Evolutionary conservation across 805 yeast genomes (phyloP), one percentile per base, ranked within the genome.

Genomic region (Wickerhamomyces chaumierensis): DNA sequence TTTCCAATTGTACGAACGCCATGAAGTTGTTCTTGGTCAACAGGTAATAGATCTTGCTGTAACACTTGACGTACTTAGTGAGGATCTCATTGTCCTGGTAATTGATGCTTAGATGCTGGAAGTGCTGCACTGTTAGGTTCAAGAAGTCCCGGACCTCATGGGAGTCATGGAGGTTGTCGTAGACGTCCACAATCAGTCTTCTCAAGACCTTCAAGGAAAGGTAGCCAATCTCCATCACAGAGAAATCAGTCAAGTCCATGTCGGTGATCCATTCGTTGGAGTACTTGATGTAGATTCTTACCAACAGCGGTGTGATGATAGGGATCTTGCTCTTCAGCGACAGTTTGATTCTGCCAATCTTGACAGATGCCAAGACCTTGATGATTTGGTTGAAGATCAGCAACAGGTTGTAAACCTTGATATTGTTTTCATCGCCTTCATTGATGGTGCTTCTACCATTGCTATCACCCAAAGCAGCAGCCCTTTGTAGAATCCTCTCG

Each of bases 331-430:
- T 63, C 53, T 81, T 92, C 72, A 87, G 68, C 0, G 86, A 84
- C 18, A 78, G 78, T 48, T 83, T 71, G 3, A 90, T 75, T 44
- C 85, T 71, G 6, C 97, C 97, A 28, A 90, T 83, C 47, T 88
- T 67, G 1, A 88, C 87, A 39, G 80, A 63, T 1, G 88, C 69
- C 19, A 90, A 58, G 3, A 72, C 66, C 57, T 92, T 92, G 45
- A 88, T 68, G 3, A 84, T 68, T 55, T 87, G 95, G 56, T 85
- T 85, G 39, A 84, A 54, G 15, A 84, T 76, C 15, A 77, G 60
- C 41, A 87, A 63, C 12, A 75, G 49, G 50, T 86, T 84, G 53
- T 75, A 75, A 9, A 81, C 59, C 32, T 74, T 68, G 4, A 76
- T 63, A 32, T 75, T 56, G 43, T 75, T 70, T 19, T 60, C 63